These are phyloP conservation scores for Beauveria australis DNA, from an alignment of 2,329 filamentous ascomycete genomes.

Conservation along the genomic window DNA sequence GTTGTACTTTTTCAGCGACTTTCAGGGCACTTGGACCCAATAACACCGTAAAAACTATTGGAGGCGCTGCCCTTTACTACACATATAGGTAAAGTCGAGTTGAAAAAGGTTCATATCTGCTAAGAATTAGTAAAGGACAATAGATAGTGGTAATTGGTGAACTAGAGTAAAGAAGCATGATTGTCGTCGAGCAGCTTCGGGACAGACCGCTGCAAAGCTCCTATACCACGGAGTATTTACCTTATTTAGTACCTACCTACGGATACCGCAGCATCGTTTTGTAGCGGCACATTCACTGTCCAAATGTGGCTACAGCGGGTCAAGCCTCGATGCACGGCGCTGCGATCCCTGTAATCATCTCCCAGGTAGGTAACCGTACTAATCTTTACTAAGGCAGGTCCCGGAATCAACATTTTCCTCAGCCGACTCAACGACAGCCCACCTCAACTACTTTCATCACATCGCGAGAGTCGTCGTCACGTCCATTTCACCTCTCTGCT, in stretches of 20 bases:
- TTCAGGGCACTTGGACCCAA: background rate
- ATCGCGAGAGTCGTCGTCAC: background rate
- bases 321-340: background rate
- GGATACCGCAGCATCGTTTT: background rate
- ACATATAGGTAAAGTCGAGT: no score
- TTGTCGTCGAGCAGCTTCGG: background rate
- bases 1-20: background rate
- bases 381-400: background rate
- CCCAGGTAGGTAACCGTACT: background rate
- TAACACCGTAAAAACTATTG: background rate
- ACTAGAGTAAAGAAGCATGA: no score
- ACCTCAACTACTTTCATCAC: background rate
- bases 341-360: background rate
- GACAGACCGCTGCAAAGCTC: background rate
- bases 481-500: background rate
- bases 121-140: no score
- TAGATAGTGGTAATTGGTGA: no score
- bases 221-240: no score
- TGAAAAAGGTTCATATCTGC: no score
- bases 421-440: background rate
- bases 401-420: slow-evolving; percentile 5
- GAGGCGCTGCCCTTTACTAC: no score
- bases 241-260: no score
- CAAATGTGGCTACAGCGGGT: background rate
- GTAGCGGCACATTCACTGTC: background rate